Conservation (phyloP, 225 moss, liverwort and hornwort genomes). For the Sphagnum contortum region DNA sequence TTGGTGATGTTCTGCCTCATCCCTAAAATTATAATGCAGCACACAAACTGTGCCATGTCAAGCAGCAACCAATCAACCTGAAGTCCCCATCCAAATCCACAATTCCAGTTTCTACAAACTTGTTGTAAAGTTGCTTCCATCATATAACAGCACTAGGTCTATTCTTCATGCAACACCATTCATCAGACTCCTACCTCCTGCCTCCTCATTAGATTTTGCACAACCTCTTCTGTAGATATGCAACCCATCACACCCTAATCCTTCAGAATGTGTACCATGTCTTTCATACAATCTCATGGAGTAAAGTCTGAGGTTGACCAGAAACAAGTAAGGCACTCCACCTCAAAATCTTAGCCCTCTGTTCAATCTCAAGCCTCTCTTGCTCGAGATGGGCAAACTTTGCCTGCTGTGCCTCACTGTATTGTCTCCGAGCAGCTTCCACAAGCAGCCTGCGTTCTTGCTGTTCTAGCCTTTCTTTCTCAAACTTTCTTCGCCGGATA, state of each 20-base stretch:
- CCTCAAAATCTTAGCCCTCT: conserved; percentile 29
- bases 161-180: not conserved
- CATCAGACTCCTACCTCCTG: not conserved
- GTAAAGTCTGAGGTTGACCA: too few species aligned
- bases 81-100: conserved; percentile 33
- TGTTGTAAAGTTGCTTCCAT: conserved; percentile 1
- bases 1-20: conserved; percentile 31
- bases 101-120: conserved; percentile 23
- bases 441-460: conserved; percentile 27
- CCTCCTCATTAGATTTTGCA: not conserved
- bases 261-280: too few species aligned
- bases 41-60: conserved; percentile 40
- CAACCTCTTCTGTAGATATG: not conserved
- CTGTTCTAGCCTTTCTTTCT: conserved; percentile 44
- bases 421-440: conserved; percentile 21
- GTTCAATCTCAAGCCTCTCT: conserved; percentile 29
- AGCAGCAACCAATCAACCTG: conserved; percentile 34
- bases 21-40: conserved; percentile 40
- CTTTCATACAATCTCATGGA: too few species aligned
- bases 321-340: conserved; percentile 6
- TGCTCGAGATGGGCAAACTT: conserved; percentile 21
- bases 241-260: too few species aligned
- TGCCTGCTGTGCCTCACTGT: conserved; percentile 37
- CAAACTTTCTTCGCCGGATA: conserved; percentile 50
- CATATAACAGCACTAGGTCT: too few species aligned